Evolutionary conservation across 179 eudicot genomes (phyloP).

Genomic region (Silene coronaria): DNA sequence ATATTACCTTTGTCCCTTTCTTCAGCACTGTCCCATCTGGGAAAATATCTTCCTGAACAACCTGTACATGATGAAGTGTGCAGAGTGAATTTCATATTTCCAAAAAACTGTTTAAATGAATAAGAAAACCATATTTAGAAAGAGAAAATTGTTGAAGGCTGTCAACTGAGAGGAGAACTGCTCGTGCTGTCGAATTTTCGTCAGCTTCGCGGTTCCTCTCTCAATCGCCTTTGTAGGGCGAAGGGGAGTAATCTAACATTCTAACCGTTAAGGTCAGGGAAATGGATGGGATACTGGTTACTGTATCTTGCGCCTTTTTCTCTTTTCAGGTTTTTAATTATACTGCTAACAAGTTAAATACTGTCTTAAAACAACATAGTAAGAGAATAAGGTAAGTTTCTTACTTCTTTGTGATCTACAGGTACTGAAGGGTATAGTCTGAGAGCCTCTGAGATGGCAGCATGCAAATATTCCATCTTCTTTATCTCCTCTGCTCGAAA

Average conservation of each 20-base stretch:
- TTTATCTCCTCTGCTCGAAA: constrained; percentile 76
- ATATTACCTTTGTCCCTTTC: constrained; percentile 81
- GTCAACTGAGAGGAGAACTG: too few relatives aligned
- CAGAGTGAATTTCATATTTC: background rate
- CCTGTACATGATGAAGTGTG: constrained; percentile 34
- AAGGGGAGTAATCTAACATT: too few relatives aligned
- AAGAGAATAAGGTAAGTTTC: background rate
- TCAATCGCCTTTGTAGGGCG: too few relatives aligned
- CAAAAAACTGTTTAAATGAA: background rate
- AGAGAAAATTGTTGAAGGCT: too few relatives aligned
- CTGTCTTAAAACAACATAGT: too few relatives aligned
- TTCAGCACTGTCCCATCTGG: constrained; percentile 86
- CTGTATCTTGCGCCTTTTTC: background rate
- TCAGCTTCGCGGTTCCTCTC: too few relatives aligned
- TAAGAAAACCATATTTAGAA: too few relatives aligned
- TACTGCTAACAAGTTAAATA: too few relatives aligned
- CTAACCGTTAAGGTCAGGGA: background rate
- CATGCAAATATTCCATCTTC: constrained; percentile 88
- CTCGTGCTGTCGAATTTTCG: too few relatives aligned
- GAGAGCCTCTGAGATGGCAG: constrained; percentile 92
- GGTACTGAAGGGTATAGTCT: constrained; percentile 95
- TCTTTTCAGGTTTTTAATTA: background rate
- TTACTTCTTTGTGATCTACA: constrained; percentile 94
- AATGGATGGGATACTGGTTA: background rate
- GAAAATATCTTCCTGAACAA: constrained; percentile 70